Evolutionary conservation across 306 rosid species (phyloP).

Genomic region (Cucumis hystrix): DNA sequence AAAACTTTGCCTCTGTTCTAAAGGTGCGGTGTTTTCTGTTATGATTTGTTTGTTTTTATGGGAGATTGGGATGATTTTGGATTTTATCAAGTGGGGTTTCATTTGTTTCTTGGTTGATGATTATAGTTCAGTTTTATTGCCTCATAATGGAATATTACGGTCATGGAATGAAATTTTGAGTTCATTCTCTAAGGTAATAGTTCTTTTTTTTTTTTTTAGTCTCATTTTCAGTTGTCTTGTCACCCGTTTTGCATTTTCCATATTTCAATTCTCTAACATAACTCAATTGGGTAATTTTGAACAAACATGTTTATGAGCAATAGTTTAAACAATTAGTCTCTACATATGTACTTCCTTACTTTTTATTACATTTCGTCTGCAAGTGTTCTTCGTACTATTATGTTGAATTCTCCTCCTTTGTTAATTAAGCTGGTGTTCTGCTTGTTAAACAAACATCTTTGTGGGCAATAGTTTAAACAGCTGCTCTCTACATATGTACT

Average conservation of each 20-base stretch:
- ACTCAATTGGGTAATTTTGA: background rate
- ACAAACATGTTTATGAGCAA: background rate
- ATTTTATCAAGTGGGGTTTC: background rate
- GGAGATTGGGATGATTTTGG: background rate
- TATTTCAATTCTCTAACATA: background rate
- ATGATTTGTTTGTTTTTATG: background rate
- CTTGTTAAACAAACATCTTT: background rate
- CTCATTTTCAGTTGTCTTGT: background rate
- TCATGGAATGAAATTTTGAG: background rate
- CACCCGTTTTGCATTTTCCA: background rate
- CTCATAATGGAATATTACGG: background rate
- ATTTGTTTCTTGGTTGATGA: background rate
- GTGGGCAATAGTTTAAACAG: background rate
- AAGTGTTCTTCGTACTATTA: background rate
- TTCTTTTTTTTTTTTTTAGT: background rate
- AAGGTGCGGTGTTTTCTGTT: slow-evolving; percentile 30
- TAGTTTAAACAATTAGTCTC: background rate
- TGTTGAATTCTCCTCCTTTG: background rate
- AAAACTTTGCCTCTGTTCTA: slow-evolving; percentile 75
- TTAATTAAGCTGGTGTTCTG: background rate
- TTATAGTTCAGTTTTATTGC: background rate
- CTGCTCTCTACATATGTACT: background rate
- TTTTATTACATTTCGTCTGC: background rate
- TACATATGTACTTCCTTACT: background rate
- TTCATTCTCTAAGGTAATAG: background rate